A percentile compares a stretch with the other conserved stretches of the same genome.
Evolutionary conservation across 2,329 filamentous ascomycete species (phyloP).

Genomic region (Fusarium tjaetaba): DNA sequence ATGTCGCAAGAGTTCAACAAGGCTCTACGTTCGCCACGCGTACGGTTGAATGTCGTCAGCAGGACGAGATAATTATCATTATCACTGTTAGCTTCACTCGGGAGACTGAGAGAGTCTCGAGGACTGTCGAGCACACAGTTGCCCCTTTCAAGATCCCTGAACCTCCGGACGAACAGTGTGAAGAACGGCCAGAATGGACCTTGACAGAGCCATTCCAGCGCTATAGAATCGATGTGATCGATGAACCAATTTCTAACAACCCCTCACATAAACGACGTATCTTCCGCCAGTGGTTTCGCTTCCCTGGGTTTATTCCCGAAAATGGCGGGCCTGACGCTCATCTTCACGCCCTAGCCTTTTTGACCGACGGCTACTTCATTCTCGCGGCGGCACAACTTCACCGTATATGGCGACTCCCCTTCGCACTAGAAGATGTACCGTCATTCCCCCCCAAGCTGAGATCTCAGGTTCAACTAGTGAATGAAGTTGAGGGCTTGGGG

Average conservation of each 20-base stretch:
- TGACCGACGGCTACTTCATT: neutral
- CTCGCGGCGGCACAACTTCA: neutral
- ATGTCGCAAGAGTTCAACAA: neutral
- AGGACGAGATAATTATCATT: neutral
- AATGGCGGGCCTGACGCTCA: neutral
- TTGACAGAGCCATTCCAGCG: neutral
- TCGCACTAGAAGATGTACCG: neutral
- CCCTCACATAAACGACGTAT: neutral
- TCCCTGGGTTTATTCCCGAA: neutral
- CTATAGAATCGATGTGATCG: neutral
- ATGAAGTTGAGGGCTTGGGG: neutral
- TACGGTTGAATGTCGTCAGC: neutral
- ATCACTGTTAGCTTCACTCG: neutral
- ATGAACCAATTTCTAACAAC: too few species aligned
- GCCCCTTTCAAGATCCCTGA: too few species aligned
- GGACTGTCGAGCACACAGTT: neutral
- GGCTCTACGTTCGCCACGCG: neutral
- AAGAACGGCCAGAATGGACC: neutral
- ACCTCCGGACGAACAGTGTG: neutral
- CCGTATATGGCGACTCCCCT: neutral
- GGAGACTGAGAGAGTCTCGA: rapidly evolving
- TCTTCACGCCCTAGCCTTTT: neutral
- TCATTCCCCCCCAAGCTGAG: neutral
- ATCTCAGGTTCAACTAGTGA: neutral
- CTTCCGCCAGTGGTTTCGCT: neutral